Conservation (phyloP, 805 yeast genomes). For the Blastobotrys mokoenaii region DNA sequence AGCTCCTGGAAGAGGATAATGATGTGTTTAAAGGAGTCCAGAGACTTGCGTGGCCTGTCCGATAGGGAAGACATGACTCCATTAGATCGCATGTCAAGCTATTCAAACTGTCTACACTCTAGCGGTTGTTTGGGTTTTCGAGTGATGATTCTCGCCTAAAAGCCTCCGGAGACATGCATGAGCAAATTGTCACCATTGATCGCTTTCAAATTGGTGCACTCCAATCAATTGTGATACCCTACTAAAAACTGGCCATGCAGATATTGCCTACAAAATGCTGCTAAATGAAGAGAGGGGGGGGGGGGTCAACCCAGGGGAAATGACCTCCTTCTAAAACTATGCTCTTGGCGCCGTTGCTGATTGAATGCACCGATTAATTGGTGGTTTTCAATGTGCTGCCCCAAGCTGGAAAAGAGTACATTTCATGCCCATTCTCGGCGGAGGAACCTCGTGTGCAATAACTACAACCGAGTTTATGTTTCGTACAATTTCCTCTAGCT, state of each 20-base stretch:
- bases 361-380: constrained; percentile 18
- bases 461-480: constrained; percentile 3
- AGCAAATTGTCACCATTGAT: neutral
- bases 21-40: constrained; percentile 11
- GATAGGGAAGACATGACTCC: constrained; percentile 15
- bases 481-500: constrained; percentile 3
- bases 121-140: constrained; percentile 17
- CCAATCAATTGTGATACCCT: constrained; percentile 23
- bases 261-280: constrained; percentile 22
- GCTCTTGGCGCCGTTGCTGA: constrained; percentile 21
- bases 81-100: constrained; percentile 16
- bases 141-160: constrained; percentile 4
- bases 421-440: constrained; percentile 11
- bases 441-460: constrained; percentile 2
- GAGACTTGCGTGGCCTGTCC: constrained; percentile 15
- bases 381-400: constrained; percentile 14
- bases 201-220: constrained; percentile 19
- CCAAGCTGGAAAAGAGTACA: constrained; percentile 18
- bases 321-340: constrained; percentile 26
- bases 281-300: constrained; percentile 20
- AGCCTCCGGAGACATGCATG: constrained; percentile 17
- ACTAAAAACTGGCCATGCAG: constrained; percentile 15
- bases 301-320: constrained; percentile 22
- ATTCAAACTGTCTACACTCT: constrained; percentile 24
- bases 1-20: constrained; percentile 8